A percentile compares a stretch with the other conserved stretches of the same genome.
phyloP scores from a whole-genome alignment of 192 early-diverging fungal genomes.

The Chytriomyces sp. region DNA sequence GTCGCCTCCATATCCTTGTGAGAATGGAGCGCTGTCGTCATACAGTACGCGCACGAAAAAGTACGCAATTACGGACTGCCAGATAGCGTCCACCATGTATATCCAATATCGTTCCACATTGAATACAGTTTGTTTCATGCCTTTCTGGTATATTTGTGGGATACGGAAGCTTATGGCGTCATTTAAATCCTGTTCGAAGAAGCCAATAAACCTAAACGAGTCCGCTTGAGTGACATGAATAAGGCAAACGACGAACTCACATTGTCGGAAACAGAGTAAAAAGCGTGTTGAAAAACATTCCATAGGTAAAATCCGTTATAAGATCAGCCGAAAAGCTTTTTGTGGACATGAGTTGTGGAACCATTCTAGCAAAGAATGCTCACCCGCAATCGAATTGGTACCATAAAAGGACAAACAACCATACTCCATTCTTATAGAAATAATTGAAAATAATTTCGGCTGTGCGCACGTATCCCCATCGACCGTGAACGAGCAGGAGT shows the following conservation, averaged over 20 bases:
- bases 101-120: constrained; percentile 82
- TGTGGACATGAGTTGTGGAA: background rate
- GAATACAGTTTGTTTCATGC: constrained; percentile 82
- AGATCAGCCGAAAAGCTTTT: constrained; percentile 54
- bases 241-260: background rate
- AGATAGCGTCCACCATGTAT: constrained; percentile 88
- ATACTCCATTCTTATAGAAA: constrained; percentile 96
- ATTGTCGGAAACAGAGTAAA: constrained; percentile 89
- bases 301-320: constrained; percentile 74
- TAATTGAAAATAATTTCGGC: constrained; percentile 89
- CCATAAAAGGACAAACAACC: constrained; percentile 92
- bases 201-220: constrained; percentile 41
- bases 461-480: constrained; percentile 88
- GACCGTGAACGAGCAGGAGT: constrained; percentile 89
- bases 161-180: constrained; percentile 48
- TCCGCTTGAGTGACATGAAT: background rate
- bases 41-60: constrained; percentile 77
- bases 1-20: constrained; percentile 56
- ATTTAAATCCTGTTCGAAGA: constrained; percentile 75
- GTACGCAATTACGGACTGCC: constrained; percentile 83
- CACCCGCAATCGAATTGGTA: constrained; percentile 90
- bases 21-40: constrained; percentile 53
- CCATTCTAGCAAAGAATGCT: constrained; percentile 2
- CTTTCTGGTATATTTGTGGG: constrained; percentile 76
- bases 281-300: constrained; percentile 91